Base-by-base conservation (phyloP, 2,329 filamentous ascomycete genomes). In the Trichoderma sp. region DNA sequence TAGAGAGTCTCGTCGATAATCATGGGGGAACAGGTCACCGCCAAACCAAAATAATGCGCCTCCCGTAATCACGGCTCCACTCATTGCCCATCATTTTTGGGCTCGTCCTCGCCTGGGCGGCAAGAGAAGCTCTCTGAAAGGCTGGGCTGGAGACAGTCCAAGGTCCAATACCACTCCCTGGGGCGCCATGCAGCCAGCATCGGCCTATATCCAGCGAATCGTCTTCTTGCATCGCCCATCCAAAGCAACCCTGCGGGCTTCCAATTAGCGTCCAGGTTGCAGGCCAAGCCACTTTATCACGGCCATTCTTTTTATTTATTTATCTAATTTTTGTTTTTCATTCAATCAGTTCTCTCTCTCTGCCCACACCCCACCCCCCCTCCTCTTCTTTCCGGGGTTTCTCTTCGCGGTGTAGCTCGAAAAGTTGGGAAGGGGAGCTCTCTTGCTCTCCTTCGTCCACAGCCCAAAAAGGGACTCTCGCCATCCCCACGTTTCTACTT, bases 121-220 rank as follows among this genome's bases (percentile, higher is more conserved):
- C 76, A 80, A 81, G 72, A 77, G 75, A 72, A 74, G 75, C 75
- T 70, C 75, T 75, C 74, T 81, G 79, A 81, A 81, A 81, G 79
- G 80, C 76, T 75, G 72, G 68, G 27, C 74, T 71, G 40, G 71
- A 59, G 29, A 59, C 55, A 37, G 19, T 52, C 71, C 66, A 65
- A 60, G 70, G 29, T 47, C 55, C 40, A 55, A 69, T 56, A 53
- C 60, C 27, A 56, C 33, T 60, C 33, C 47, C 70, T 71, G 71
- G 74, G 60, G 75, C 72, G 73, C 56, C 69, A 68, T 72, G 59
- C 70, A 60, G 40, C 40, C 56, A 59, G 63, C 60, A 64, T 63
- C 62, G 57, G 53, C 49, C 40, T 70, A 29, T 58, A 68, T 58
- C 65, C 66, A 69, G 56, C 70, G 60, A 71, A 62, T 66, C 58